Conservation (phyloP, 768 basidiomycete species). For the Coprinellus micaceus region DNA sequence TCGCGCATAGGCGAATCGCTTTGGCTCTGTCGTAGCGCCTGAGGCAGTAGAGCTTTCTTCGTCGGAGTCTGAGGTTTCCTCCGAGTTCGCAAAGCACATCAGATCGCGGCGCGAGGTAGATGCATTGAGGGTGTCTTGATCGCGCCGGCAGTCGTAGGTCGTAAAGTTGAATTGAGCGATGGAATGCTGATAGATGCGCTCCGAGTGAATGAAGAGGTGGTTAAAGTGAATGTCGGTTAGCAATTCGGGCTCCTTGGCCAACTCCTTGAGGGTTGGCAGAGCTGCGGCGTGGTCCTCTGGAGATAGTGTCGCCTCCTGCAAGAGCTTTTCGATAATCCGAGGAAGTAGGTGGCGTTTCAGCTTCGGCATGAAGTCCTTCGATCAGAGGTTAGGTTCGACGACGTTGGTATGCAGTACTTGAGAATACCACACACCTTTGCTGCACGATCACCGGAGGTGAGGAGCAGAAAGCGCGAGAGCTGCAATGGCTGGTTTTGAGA, state of each 20-base stretch:
- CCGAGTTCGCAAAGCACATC: not conserved
- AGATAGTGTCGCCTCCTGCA: not conserved
- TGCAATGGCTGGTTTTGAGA: not conserved
- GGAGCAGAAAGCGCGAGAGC: not conserved
- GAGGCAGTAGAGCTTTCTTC: not conserved
- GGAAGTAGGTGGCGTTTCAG: not conserved
- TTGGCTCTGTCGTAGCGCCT: not conserved
- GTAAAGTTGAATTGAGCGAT: conserved; percentile 15
- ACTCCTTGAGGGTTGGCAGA: not conserved
- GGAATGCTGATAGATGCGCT: conserved; percentile 10
- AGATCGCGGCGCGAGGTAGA: not conserved
- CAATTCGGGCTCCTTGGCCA: not conserved
- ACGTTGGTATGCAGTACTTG: not conserved
- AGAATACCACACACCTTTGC: not conserved
- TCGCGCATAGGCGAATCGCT: not conserved
- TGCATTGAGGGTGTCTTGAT: conserved; percentile 17
- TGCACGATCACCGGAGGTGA: not conserved
- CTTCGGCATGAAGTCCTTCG: not conserved
- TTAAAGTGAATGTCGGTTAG: not conserved
- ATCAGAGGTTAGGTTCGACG: too few relatives aligned
- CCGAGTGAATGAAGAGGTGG: not conserved
- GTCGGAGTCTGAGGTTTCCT: too few relatives aligned
- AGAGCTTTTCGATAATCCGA: not conserved
- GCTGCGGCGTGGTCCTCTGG: not conserved
- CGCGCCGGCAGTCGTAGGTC: conserved; percentile 15